These are phyloP conservation scores for Secale cereale DNA, from an alignment of 176 grass and related monocot genomes.

Conservation along the genomic window DNA sequence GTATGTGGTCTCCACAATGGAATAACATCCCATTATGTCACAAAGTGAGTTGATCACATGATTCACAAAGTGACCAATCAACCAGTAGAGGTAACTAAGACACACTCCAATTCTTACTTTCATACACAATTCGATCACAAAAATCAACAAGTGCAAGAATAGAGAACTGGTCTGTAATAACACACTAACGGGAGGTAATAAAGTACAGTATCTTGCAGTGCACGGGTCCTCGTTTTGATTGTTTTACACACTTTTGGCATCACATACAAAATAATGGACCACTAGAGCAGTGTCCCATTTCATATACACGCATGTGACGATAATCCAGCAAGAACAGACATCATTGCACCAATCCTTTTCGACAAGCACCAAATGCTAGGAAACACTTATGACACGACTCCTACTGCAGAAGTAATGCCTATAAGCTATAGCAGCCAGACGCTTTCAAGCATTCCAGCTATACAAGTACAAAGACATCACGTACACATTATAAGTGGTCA, in stretches of 20 bases:
- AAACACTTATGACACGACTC: slow-evolving; percentile 13
- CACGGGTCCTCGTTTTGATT: not conserved
- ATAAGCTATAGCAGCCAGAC: slow-evolving; percentile 3
- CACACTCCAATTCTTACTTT: not conserved
- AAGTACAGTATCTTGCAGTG: not conserved
- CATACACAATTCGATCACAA: not conserved
- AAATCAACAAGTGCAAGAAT: not conserved
- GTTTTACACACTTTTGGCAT: not conserved
- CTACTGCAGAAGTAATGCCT: not conserved
- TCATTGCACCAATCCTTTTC: not conserved
- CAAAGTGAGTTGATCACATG: not conserved
- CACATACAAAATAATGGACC: not conserved
- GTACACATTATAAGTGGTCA: slow-evolving; percentile 15
- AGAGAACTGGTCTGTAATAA: not conserved
- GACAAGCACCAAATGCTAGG: slow-evolving; percentile 14
- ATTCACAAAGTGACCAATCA: not conserved
- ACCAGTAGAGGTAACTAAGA: not conserved
- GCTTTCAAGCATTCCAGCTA: slow-evolving; percentile 28
- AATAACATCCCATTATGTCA: not conserved
- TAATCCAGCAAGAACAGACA: not conserved
- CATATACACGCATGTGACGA: not conserved
- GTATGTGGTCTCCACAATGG: not conserved
- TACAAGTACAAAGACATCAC: slow-evolving; percentile 5
- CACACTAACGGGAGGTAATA: not conserved
- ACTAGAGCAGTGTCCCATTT: not conserved